Conservation (phyloP, 1,284 basidiomycete species). For the Tylopilus sp. region DNA sequence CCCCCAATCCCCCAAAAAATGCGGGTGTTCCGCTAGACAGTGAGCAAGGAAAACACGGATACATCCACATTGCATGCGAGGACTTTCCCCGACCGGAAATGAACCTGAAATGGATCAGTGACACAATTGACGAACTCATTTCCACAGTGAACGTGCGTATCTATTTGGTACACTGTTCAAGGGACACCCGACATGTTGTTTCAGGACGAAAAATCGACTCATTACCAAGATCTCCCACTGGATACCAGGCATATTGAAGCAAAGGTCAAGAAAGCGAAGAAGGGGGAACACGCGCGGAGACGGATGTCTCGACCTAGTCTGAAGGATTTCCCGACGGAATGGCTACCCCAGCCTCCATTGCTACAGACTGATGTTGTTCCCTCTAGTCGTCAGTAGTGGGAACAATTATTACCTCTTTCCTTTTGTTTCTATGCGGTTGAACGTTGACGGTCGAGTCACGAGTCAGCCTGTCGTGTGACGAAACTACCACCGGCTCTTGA, state of each 20-base stretch:
- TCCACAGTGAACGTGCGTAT: constrained; percentile 71
- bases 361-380: constrained; percentile 4
- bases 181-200: constrained; percentile 8
- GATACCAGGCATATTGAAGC: constrained; percentile 75
- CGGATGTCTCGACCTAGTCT: constrained; percentile 61
- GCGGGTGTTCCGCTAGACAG: constrained; percentile 48
- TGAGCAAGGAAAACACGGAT: constrained; percentile 61
- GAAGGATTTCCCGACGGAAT: constrained; percentile 77
- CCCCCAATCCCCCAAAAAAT: constrained; percentile 64
- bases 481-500: not conserved
- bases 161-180: not conserved
- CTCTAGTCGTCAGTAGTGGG: constrained; percentile 8
- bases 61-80: constrained; percentile 83
- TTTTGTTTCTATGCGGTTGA: not conserved
- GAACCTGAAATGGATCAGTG: constrained; percentile 87
- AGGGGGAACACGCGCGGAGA: constrained; percentile 61
- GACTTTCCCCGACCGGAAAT: constrained; percentile 71
- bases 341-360: constrained; percentile 50
- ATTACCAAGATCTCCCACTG: constrained; percentile 60
- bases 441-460: constrained; percentile 2
- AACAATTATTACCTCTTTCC: constrained; percentile 6
- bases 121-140: constrained; percentile 70
- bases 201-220: constrained; percentile 32
- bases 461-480: constrained; percentile 8
- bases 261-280: constrained; percentile 64